Evolutionary conservation across 305 asterid genomes (phyloP).

Genomic region (Rubia tinctorum): DNA sequence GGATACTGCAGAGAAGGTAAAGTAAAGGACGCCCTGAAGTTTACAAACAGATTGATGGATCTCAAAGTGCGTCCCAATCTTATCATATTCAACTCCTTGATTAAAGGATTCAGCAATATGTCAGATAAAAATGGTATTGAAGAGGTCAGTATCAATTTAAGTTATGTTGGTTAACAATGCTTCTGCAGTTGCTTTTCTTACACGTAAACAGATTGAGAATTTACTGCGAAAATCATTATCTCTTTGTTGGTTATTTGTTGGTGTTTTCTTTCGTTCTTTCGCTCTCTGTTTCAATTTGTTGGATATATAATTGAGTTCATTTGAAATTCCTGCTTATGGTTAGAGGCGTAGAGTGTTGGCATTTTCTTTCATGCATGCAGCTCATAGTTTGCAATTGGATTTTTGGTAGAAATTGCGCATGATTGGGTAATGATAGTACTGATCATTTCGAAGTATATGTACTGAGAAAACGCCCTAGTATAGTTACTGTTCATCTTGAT

Average conservation of each 20-base stretch:
- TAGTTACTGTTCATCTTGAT: background rate
- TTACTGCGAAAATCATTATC: background rate
- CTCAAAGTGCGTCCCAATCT: conserved; percentile 55
- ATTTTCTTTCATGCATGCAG: background rate
- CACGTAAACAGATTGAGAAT: background rate
- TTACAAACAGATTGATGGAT: conserved; percentile 59
- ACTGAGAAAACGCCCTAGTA: background rate
- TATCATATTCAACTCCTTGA: conserved; percentile 58
- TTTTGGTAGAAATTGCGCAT: background rate
- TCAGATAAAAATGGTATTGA: conserved; percentile 57
- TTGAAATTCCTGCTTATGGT: background rate
- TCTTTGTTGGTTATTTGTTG: background rate
- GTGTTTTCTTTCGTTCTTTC: background rate
- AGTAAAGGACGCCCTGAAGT: conserved; percentile 57
- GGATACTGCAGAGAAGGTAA: conserved; percentile 74
- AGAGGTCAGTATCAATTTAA: conserved; percentile 44
- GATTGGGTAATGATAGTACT: background rate
- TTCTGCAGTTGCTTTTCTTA: background rate
- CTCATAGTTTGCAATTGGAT: background rate
- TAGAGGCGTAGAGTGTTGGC: background rate
- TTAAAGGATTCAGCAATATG: conserved; percentile 50
- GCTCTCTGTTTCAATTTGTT: background rate
- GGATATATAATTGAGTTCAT: background rate
- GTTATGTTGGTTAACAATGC: background rate
- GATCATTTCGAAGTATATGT: background rate